phyloP scores from a whole-genome alignment of 1,284 basidiomycete genomes.

The Inonotus hispidus region DNA sequence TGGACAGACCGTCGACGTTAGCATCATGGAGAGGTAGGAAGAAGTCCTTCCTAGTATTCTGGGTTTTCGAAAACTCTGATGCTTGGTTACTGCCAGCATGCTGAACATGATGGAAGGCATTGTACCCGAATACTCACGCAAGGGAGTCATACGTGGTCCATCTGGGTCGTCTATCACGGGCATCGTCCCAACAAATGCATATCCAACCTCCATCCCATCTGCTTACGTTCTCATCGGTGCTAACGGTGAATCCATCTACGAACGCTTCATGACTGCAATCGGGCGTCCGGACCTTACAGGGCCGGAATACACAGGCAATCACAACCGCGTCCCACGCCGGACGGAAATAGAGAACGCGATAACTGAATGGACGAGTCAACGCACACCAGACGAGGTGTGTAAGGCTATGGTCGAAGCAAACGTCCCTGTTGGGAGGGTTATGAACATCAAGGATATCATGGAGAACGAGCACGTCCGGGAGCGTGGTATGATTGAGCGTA shows the following conservation, averaged over 20 bases:
- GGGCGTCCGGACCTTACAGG: constrained; percentile 54
- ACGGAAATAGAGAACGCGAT: constrained; percentile 60
- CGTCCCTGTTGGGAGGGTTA: constrained; percentile 59
- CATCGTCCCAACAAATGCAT: constrained; percentile 68
- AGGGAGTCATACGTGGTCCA: constrained; percentile 59
- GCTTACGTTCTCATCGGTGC: constrained; percentile 64
- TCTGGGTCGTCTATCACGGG: constrained; percentile 70
- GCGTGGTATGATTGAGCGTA: constrained; percentile 53
- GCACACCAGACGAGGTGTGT: constrained; percentile 41
- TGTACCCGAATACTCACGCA: constrained; percentile 70
- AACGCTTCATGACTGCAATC: constrained; percentile 55
- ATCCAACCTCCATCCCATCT: constrained; percentile 43
- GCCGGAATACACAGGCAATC: constrained; percentile 51
- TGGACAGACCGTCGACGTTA: constrained; percentile 65
- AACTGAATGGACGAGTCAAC: constrained; percentile 47
- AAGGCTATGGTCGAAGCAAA: constrained; percentile 38
- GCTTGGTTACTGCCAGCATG: no score
- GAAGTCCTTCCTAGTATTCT: background rate
- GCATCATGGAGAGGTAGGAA: constrained; percentile 64
- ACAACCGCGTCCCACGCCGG: constrained; percentile 52
- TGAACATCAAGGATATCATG: constrained; percentile 55
- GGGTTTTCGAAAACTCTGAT: no score
- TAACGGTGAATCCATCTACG: constrained; percentile 65
- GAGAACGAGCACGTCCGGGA: constrained; percentile 50
- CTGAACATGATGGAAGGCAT: constrained; percentile 63